These are phyloP conservation scores for Rhizophlyctis rosea DNA, from an alignment of 192 early-diverging fungal genomes.

Conservation along the genomic window DNA sequence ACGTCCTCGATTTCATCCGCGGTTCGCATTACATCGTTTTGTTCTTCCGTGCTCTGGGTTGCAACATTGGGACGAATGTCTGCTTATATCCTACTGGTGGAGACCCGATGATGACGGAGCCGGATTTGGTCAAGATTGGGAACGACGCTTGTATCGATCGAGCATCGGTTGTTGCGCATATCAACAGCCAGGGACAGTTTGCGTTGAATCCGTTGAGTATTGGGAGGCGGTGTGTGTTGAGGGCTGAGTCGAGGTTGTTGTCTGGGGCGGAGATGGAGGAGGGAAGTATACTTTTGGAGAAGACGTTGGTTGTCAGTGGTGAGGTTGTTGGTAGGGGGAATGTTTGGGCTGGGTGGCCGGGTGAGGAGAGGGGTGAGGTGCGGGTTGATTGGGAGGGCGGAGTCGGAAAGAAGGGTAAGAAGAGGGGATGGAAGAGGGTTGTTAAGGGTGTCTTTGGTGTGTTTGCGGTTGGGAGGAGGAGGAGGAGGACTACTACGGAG, in stretches of 20 bases:
- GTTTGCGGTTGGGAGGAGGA: too few species aligned
- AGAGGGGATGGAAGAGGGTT: too few species aligned
- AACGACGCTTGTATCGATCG: conserved; percentile 38
- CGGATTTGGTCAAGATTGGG: conserved; percentile 43
- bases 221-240: conserved; percentile 35
- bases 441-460: too few species aligned
- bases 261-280: conserved; percentile 36
- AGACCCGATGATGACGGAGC: conserved; percentile 54
- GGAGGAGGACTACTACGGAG: too few species aligned
- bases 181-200: conserved; percentile 46
- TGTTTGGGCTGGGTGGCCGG: conserved; percentile 45
- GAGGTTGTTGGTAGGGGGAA: conserved; percentile 25
- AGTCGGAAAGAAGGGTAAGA: too few species aligned
- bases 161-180: conserved; percentile 41
- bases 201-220: conserved; percentile 37
- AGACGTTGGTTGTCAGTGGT: conserved; percentile 38
- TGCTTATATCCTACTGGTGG: conserved; percentile 48
- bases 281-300: conserved; percentile 31
- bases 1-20: conserved; percentile 32
- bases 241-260: conserved; percentile 40
- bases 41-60: conserved; percentile 44
- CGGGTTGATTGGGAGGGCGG: too few species aligned
- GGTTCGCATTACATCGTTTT: conserved; percentile 36
- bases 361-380: too few species aligned
- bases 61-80: conserved; percentile 38